Evolutionary conservation across 768 basidiomycete genomes (phyloP), one percentile per base, ranked within the genome.

Genomic region (Epithele typhae): DNA sequence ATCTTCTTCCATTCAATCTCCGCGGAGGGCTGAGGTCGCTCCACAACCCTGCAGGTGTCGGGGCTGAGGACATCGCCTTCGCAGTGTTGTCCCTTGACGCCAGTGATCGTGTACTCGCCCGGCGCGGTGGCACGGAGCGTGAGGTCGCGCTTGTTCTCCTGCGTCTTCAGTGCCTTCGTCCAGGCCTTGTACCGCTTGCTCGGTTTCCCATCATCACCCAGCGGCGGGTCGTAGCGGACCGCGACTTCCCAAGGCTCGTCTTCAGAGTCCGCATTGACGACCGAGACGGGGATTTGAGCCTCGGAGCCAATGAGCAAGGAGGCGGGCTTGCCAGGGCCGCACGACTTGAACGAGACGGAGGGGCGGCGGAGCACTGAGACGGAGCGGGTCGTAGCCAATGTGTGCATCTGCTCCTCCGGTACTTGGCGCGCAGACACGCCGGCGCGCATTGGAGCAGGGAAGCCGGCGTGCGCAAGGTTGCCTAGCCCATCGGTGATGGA

Each of bases 1-100:
- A 94, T 87, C 40, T 83, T 83, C 56, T 83, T 87, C 81, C 90
- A 92, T 65, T 85, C 79, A 49, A 95, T 88, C 58, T 94, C 84
- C 19, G 91, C 88, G 3, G 78, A 81, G 2, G 93, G 93, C 24
- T 75, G 59, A 4, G 90, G 87, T 52, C 78, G 76, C 62, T 92
- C 82, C 23, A 85, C 66, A 3, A 94, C 88, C 46, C 69, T 76
- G 56, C 91, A 92, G 4, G 72, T 78, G 46, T 92, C 89, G 1
- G 92, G 91, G 39, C 87, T 85, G 34, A 91, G 69, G 1, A 97
- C 81, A 48, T 87, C 85, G 5, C 93, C 93, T 35, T 78, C 69
- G 58, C 93, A 97, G 64, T 79, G 80, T 73, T 79, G 83, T 33
- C 94, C 92, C 49, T 73, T 77, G 15, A 95, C 74, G 15, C 79